Evolutionary conservation across 768 basidiomycete genomes (phyloP).

Genomic region (Mycena latifolia): DNA sequence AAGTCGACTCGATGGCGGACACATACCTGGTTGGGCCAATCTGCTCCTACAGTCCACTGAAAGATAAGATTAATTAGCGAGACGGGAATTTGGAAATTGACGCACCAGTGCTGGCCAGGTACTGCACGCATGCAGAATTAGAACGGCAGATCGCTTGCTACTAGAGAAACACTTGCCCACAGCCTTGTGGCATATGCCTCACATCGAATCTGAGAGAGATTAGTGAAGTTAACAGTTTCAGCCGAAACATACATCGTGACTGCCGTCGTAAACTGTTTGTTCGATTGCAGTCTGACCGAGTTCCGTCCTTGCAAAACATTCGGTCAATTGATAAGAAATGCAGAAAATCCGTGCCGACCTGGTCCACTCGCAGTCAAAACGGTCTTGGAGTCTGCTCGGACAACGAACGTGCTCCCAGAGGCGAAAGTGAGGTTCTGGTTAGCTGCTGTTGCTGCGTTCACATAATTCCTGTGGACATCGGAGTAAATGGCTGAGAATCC

Average conservation of each 20-base stretch:
- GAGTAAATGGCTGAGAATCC: background rate
- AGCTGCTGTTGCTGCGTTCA: slow-evolving; percentile 61
- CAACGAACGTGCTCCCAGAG: slow-evolving; percentile 62
- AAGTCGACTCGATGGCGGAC: too few relatives aligned
- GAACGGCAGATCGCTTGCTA: too few relatives aligned
- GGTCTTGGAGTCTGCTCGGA: slow-evolving; percentile 68
- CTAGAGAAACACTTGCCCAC: too few relatives aligned
- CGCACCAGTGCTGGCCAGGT: slow-evolving; percentile 69
- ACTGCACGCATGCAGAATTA: slow-evolving; percentile 57
- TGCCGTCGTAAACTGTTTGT: slow-evolving; percentile 63
- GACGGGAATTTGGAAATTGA: too few relatives aligned
- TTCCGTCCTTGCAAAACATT: too few relatives aligned
- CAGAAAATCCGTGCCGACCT: slow-evolving; percentile 48
- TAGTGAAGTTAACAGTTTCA: too few relatives aligned
- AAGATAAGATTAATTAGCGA: background rate
- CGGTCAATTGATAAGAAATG: too few relatives aligned
- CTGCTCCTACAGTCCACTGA: slow-evolving; percentile 64
- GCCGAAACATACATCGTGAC: too few relatives aligned
- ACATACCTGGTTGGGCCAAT: slow-evolving; percentile 61
- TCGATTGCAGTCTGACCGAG: slow-evolving; percentile 67
- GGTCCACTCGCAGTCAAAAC: slow-evolving; percentile 59
- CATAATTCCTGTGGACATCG: slow-evolving; percentile 52
- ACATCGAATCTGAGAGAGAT: too few relatives aligned
- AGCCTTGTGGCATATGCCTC: slow-evolving; percentile 72
- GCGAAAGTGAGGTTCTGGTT: slow-evolving; percentile 70